Percentiles rank a stretch among this genome's conserved stretches.
Conservation (phyloP, 202 grass and related monocot genomes). For the Panicum hallii region DNA sequence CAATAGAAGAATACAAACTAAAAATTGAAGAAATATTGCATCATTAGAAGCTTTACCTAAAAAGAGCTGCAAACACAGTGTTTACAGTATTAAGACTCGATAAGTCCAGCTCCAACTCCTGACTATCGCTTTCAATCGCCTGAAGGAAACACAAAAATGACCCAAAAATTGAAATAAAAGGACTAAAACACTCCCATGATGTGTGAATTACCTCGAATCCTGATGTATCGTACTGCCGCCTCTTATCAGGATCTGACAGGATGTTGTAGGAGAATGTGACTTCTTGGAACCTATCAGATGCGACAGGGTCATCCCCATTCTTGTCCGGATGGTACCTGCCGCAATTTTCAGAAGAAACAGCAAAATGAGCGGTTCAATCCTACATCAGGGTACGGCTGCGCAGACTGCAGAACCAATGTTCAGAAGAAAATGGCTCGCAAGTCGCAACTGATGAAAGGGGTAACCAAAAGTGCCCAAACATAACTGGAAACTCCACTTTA, state of each 20-base stretch:
- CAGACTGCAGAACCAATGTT: constrained; percentile 1
- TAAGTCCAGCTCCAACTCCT: constrained; percentile 97
- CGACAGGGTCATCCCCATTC: constrained; percentile 86
- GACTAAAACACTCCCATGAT: not conserved
- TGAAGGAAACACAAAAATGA: constrained; percentile 40
- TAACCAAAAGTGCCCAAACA: constrained; percentile 8
- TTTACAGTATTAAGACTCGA: constrained; percentile 96
- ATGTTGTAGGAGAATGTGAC: constrained; percentile 98
- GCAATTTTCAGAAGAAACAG: not conserved
- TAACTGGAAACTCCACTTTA: constrained; percentile 4
- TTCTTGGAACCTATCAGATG: constrained; percentile 89
- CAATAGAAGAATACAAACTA: constrained; percentile 12
- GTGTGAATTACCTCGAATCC: constrained; percentile 79
- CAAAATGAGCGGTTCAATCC: not conserved
- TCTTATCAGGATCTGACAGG: constrained; percentile 87
- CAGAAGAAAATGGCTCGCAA: not conserved
- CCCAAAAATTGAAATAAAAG: not conserved
- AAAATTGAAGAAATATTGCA: constrained; percentile 15
- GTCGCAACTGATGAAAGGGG: not conserved
- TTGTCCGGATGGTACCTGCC: constrained; percentile 96
- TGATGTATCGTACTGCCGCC: constrained; percentile 85
- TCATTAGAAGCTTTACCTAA: constrained; percentile 62
- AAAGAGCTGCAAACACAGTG: constrained; percentile 97
- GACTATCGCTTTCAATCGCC: constrained; percentile 88
- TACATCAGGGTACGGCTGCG: not conserved